Percentiles rank a stretch among this genome's conserved stretches.
Conservation (phyloP, 208 protist genomes). For the Leptomonas pyrrhocoris region DNA sequence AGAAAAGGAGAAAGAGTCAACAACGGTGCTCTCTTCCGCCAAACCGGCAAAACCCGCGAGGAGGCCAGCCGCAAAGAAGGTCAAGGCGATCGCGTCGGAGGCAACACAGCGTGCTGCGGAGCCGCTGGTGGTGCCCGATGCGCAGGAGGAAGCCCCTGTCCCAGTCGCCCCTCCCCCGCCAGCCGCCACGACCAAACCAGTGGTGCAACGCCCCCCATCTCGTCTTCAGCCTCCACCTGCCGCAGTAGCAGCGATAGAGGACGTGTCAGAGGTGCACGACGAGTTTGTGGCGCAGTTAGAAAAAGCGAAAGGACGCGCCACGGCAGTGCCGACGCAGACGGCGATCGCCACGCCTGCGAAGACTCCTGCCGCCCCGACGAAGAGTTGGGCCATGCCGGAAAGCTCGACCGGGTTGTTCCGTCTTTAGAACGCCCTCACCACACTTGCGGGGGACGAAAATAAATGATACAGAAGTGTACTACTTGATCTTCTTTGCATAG, state of each 20-base stretch:
- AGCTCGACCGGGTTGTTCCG: constrained; percentile 37
- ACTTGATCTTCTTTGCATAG: constrained; percentile 18
- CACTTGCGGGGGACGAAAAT: no score
- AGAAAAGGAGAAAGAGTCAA: background rate
- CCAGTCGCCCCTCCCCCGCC: background rate
- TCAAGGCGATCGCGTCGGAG: background rate
- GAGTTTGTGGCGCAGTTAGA: constrained; percentile 32
- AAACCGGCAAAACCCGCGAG: background rate
- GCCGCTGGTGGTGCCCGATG: background rate
- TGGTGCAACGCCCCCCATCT: background rate
- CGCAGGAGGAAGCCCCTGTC: background rate
- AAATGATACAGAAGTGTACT: constrained; percentile 17
- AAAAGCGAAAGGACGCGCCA: constrained; percentile 22
- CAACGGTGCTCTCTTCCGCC: background rate
- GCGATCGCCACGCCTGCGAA: background rate
- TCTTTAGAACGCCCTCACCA: constrained; percentile 9
- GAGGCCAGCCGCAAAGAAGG: background rate
- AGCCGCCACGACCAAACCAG: background rate
- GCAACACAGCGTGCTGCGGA: background rate
- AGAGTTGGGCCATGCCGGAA: constrained; percentile 24
- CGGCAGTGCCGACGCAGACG: background rate
- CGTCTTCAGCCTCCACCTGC: background rate
- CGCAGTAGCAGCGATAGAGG: background rate
- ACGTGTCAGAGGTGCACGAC: constrained; percentile 22
- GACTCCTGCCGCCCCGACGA: background rate